Evolutionary conservation across 2,329 filamentous ascomycete species (phyloP), one percentile per base, ranked within the genome.

Genomic region (Didymella keratinophila): DNA sequence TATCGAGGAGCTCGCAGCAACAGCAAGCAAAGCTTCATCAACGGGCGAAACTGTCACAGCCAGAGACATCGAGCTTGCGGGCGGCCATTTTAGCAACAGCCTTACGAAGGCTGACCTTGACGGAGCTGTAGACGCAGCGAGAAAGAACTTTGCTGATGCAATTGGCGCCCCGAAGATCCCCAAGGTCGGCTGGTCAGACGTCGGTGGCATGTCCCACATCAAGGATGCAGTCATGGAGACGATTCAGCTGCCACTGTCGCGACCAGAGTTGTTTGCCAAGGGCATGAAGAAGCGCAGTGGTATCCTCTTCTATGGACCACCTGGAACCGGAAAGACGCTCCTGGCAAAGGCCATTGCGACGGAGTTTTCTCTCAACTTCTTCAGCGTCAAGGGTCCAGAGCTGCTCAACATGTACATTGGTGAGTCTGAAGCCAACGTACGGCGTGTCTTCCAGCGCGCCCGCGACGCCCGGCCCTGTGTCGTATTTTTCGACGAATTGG

Each of bases 111-210:
- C 84, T 2, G 95, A 99, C 76, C 94, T 98, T 65, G 93, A 97
- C 53, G 80, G 89, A n/a, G 95, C 95, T 0, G 94, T 99, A 3
- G 94, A 98, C 59, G 92, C 93, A 6, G 95, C 95, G 1, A 88
- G 95, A 53, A 97, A 97, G 83, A 98, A 97, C 78, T 99, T 99
- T 75, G 94, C 95, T 6, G 95, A 98, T 76, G 90, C 94, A 0
- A 99, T 99, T 64, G 95, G 95, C 23, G 95, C 95, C 5, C 95
- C 95, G 2, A 98, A 98, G 83, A 98, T 98, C 62, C 95, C 94
- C 7, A 97, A 97, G 63, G 95, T 99, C 7, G 89, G 89, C 21
- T 99, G 94, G 94, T 90, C 94, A 66, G 94, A 99, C 75, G 94
- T 99, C 20, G 94, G 94, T 76, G 94, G 95, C 48, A 83, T 98